Evolutionary conservation across 768 basidiomycete species (phyloP).

Genomic region (Gymnopilus dilepis): DNA sequence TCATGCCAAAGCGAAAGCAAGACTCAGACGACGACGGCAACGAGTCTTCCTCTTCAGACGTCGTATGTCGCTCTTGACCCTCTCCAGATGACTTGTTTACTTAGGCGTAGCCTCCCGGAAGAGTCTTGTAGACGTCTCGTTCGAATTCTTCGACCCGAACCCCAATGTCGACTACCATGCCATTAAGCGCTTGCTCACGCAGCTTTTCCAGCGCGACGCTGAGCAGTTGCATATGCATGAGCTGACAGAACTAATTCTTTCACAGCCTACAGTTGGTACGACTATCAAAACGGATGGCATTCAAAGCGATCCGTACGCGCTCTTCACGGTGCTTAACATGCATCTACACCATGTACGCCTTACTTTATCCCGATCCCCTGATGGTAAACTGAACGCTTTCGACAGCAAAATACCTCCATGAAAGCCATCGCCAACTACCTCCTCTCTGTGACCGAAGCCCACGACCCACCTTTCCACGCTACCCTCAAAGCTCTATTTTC

Average conservation of each 20-base stretch:
- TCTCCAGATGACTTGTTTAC: not conserved
- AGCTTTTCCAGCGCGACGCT: slow-evolving; percentile 79
- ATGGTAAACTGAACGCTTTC: slow-evolving; percentile 1
- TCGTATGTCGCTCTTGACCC: slow-evolving; percentile 20
- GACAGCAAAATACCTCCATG: slow-evolving; percentile 73
- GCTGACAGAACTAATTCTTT: slow-evolving; percentile 79
- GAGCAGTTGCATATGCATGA: slow-evolving; percentile 71
- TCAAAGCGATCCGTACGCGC: slow-evolving; percentile 90
- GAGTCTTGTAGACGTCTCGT: slow-evolving; percentile 80
- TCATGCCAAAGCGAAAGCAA: slow-evolving; percentile 39
- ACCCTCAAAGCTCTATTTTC: slow-evolving; percentile 60
- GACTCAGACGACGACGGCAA: slow-evolving; percentile 27
- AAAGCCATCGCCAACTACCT: slow-evolving; percentile 74
- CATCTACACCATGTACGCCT: slow-evolving; percentile 53
- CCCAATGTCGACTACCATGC: slow-evolving; percentile 86
- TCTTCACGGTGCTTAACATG: slow-evolving; percentile 86
- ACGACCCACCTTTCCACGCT: slow-evolving; percentile 53
- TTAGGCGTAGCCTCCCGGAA: slow-evolving; percentile 16
- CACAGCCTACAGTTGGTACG: slow-evolving; percentile 78
- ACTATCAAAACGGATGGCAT: slow-evolving; percentile 92
- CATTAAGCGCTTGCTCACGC: slow-evolving; percentile 71
- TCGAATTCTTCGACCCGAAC: slow-evolving; percentile 93
- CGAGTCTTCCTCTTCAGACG: slow-evolving; percentile 31
- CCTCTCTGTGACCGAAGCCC: slow-evolving; percentile 59
- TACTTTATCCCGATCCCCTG: not conserved